Evolutionary conservation across 2,329 filamentous ascomycete genomes (phyloP), one percentile per base, ranked within the genome.

Genomic region (Xylaria sp.): DNA sequence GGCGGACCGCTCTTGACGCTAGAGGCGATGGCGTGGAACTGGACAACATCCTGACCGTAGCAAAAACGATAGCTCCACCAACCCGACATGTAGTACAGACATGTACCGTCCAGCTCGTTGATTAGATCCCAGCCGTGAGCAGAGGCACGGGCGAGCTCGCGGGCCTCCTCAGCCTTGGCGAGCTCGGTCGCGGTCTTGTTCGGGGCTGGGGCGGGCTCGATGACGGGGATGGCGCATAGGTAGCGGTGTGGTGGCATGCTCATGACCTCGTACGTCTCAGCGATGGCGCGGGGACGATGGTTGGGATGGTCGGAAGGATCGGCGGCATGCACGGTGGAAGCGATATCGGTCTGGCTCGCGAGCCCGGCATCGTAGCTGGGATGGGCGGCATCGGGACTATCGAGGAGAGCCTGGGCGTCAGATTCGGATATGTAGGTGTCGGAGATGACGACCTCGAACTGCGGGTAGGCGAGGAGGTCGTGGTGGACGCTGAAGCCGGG

Each of bases 1-100:
- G 93, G 93, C 23, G 91, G 89, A 10, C 90, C 85, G 3, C 88
- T 88, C 62, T 88, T 87, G 44, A 86, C 83, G 17, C 77, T 78
- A 2, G 87, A 87, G 0, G 92, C 85, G 61, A 94, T 79, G 44
- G 92, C 92, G 75, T 97, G 93, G 77, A 96, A 97, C 76, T 97
- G 93, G 71, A 91, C 90, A 64, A 97, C 89, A 65, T 94, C 87
- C 64, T 89, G 85, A 73, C 91, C 91, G 78, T 96, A 95, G 81
- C 93, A 97, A 76, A 97, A 97, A 69, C 89, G 90, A 77, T 97
- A 97, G 72, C 90, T 95, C 93, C 93, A 97, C 93, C 93, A 97
- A 0, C 93, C 93, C 1, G 88, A 90, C 67, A 93, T 80, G 66
- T 83, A 86, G 79, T 94, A 96, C 65, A 97, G 85, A 75, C 93